phyloP scores from a whole-genome alignment of 148 eudicot genomes.

The Rhododendron vialii region DNA sequence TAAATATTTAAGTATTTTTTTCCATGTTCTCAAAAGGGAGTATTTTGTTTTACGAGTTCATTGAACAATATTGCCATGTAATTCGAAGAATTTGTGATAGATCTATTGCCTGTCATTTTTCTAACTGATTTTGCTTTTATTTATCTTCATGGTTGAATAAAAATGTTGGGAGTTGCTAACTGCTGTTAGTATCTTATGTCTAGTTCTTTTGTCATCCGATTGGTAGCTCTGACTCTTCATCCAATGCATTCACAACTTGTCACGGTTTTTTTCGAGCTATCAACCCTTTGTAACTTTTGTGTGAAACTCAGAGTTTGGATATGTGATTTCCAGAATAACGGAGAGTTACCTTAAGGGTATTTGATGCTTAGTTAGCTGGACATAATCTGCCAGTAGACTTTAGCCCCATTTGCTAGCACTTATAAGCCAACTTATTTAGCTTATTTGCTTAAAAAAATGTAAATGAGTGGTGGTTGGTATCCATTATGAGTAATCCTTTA shows the following conservation, averaged over 20 bases:
- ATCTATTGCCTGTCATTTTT: background rate
- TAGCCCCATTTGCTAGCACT: background rate
- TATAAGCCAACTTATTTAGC: too few relatives aligned
- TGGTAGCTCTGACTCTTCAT: background rate
- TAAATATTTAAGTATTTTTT: slow-evolving; percentile 8
- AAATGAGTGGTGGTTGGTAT: too few relatives aligned
- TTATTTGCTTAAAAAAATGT: too few relatives aligned
- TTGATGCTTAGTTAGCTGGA: background rate
- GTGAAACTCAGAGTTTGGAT: background rate
- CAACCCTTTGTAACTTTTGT: background rate
- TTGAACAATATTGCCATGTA: background rate
- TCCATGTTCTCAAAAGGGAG: background rate
- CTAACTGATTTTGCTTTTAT: background rate
- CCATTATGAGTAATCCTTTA: too few relatives aligned
- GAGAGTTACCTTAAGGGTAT: background rate
- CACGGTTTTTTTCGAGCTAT: background rate
- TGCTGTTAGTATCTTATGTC: background rate
- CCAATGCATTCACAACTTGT: background rate
- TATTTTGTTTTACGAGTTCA: background rate
- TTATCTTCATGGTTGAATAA: background rate
- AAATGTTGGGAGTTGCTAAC: background rate
- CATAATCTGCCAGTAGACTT: background rate
- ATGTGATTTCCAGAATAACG: background rate
- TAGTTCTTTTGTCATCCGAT: background rate
- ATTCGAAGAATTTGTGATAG: background rate